phyloP scores from a whole-genome alignment of 2,329 filamentous ascomycete species.

The Bretziella fagacearum region DNA sequence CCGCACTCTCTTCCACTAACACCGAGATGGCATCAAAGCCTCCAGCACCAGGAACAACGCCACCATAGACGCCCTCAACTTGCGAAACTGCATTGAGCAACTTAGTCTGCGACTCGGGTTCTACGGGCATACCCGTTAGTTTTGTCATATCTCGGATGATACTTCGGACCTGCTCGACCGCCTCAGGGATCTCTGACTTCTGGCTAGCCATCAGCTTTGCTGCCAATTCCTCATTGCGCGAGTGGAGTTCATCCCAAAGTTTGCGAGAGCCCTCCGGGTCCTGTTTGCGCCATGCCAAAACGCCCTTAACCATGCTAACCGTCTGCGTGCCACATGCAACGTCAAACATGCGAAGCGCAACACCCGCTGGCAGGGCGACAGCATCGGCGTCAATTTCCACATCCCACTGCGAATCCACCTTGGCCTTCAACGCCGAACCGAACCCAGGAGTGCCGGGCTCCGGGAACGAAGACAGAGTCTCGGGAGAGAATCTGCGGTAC shows the following conservation, averaged over 20 bases:
- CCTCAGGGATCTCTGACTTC: conserved; percentile 27
- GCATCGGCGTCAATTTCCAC: conserved; percentile 37
- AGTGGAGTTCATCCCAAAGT: conserved; percentile 57
- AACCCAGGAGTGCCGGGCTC: conserved; percentile 53
- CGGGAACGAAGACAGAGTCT: conserved; percentile 49
- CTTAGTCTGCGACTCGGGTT: conserved; percentile 70
- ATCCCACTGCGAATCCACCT: conserved; percentile 59
- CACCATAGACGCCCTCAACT: conserved; percentile 69
- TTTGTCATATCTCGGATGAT: conserved; percentile 62
- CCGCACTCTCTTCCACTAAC: conserved; percentile 53
- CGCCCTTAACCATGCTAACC: conserved; percentile 86
- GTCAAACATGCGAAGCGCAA: conserved; percentile 82
- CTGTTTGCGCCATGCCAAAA: conserved; percentile 61
- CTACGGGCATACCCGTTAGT: conserved; percentile 65
- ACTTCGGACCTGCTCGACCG: conserved; percentile 35
- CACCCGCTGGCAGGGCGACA: conserved; percentile 51
- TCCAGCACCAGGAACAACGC: conserved; percentile 84
- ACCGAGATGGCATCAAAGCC: conserved; percentile 82
- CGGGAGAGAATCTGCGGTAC: conserved; percentile 83
- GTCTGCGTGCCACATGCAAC: conserved; percentile 90
- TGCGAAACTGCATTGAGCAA: conserved; percentile 59
- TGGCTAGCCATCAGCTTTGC: conserved; percentile 38
- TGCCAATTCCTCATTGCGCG: conserved; percentile 54
- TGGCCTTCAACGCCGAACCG: conserved; percentile 40
- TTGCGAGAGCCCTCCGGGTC: conserved; percentile 45